A percentile compares a stretch with the other conserved stretches of the same genome.
phyloP scores from a whole-genome alignment of 768 basidiomycete species.

The Gymnopilus dilepis region DNA sequence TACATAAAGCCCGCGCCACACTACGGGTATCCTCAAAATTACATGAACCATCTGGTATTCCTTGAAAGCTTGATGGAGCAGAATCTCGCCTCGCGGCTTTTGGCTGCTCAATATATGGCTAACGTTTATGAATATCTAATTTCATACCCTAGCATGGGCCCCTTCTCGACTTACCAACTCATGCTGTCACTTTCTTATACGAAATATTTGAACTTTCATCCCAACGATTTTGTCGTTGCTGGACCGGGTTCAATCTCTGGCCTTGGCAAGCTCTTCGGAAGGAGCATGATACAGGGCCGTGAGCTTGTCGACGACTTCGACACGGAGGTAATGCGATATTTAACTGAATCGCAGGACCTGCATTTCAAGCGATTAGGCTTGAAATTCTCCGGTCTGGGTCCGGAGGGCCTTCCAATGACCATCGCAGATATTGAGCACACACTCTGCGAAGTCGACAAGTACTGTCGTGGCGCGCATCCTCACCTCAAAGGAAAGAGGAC shows the following conservation, averaged over 20 bases:
- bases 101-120: slow-evolving; percentile 55
- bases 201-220: slow-evolving; percentile 60
- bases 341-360: slow-evolving; percentile 59
- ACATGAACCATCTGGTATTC: slow-evolving; percentile 67
- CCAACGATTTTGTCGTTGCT: slow-evolving; percentile 71
- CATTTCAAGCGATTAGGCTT: slow-evolving; percentile 68
- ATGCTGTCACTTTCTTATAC: slow-evolving; percentile 65
- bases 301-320: slow-evolving; percentile 44
- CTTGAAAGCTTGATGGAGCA: slow-evolving; percentile 64
- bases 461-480: slow-evolving; percentile 63
- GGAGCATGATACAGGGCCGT: slow-evolving; percentile 38
- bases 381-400: slow-evolving; percentile 56
- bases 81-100: slow-evolving; percentile 54
- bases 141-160: slow-evolving; percentile 74
- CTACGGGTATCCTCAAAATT: slow-evolving; percentile 50
- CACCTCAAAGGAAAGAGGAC: slow-evolving; percentile 46
- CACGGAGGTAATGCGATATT: slow-evolving; percentile 65
- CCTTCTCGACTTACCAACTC: slow-evolving; percentile 75
- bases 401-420: slow-evolving; percentile 53
- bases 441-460: slow-evolving; percentile 82
- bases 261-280: slow-evolving; percentile 70
- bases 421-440: slow-evolving; percentile 80
- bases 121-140: slow-evolving; percentile 67
- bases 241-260: slow-evolving; percentile 73
- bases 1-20: slow-evolving; percentile 76